Evolutionary conservation across 768 basidiomycete genomes (phyloP).

Genomic region (Hygrocybe coccinea): DNA sequence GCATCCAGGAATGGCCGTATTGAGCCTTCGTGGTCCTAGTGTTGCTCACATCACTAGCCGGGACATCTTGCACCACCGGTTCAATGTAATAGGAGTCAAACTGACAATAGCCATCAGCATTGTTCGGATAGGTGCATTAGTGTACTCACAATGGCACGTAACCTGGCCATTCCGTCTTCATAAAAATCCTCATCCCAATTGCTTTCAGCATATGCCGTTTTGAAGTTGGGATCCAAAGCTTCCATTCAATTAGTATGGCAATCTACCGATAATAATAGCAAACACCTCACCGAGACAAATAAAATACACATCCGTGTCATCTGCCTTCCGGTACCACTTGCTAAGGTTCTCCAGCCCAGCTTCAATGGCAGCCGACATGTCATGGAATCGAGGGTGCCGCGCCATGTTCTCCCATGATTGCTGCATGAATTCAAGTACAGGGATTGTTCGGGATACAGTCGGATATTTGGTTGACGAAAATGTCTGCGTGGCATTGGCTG

Average conservation of each 20-base stretch:
- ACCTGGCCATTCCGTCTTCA: background rate
- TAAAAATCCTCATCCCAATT: background rate
- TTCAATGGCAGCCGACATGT: conserved; percentile 5
- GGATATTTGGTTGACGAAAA: conserved; percentile 11
- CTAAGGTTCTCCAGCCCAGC: conserved; percentile 12
- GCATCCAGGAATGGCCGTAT: background rate
- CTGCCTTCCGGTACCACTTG: conserved; percentile 6
- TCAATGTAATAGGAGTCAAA: background rate
- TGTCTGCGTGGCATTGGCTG: conserved; percentile 14
- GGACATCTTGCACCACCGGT: background rate
- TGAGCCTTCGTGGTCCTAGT: background rate
- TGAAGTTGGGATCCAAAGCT: conserved; percentile 10
- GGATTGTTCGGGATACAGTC: conserved; percentile 15
- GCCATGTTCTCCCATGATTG: conserved; percentile 13
- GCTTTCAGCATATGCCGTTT: conserved; percentile 9
- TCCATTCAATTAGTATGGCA: background rate
- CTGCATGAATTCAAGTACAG: conserved; percentile 13
- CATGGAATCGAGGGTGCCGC: background rate
- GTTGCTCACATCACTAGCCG: background rate
- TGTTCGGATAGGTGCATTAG: background rate
- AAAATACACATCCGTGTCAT: conserved; percentile 10
- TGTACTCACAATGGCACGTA: background rate
- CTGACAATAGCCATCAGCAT: background rate
- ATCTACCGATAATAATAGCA: background rate
- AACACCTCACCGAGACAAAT: conserved; percentile 5